Base-by-base conservation (phyloP, 805 yeast species). In the Ogataea glucozyma region DNA sequence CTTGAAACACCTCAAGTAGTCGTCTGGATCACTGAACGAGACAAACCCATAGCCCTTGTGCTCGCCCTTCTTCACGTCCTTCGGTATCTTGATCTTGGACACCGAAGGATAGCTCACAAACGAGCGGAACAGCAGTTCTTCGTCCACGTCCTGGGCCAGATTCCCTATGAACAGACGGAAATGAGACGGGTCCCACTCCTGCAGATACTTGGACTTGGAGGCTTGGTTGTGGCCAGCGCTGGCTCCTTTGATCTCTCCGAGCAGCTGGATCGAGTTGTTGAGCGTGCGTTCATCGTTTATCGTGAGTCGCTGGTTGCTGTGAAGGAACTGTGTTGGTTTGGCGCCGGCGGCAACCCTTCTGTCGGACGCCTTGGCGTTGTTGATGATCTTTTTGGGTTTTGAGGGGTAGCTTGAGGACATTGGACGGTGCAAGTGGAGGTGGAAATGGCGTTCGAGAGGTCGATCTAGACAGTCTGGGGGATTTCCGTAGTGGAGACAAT, bases 151-250 rank as follows among this genome's bases (percentile, higher is more conserved):
- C 4, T 72, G 68, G 0, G 88, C 86, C 23, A 85, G 61, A 52
- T 85, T 84, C 0, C 93, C 95, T 6, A 85, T 86, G 62, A 85
- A 85, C 16, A 85, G 64, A 22, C 88, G 65, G 62, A 81, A 85
- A 40, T 84, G 88, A 13, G 69, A 64, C 0, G 89, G 87, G 54
- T 84, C 76, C 88, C 88, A 84, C 31, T 77, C 84, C 4, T 69
- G 32, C 10, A 39, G 21, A 29, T 33, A 26, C 17, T 26, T 18
- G 31, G 31, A 8, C 26, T 19, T 61, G 16, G 76, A 14, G 58
- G 3, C 75, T 50, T 4, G 64, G 46, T 46, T 76, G 81, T 26
- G 70, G 66, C 81, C 81, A n/a, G n/a, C n/a, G 76, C 13, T 30
- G 6, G 30, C 12, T 3, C 40, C 38, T 24, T 48, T 47, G 14